These are phyloP conservation scores for Candida sp. DNA, from an alignment of 1,139 yeast species.

Conservation along the genomic window DNA sequence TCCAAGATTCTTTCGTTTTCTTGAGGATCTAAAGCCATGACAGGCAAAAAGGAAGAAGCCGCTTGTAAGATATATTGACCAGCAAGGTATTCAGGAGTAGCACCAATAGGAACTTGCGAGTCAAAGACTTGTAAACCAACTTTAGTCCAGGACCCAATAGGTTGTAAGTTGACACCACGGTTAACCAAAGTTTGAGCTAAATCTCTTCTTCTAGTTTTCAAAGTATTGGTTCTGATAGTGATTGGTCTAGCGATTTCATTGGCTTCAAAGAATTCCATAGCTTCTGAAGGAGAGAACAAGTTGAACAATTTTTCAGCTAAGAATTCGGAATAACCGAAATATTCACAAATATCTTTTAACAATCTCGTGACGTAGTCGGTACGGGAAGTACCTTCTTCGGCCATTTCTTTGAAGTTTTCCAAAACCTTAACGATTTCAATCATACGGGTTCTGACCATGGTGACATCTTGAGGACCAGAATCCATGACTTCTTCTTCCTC, in stretches of 20 bases:
- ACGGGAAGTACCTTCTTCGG: slow-evolving; percentile 86
- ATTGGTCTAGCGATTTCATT: slow-evolving; percentile 96
- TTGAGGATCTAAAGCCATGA: slow-evolving; percentile 95
- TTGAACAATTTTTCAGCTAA: slow-evolving; percentile 92
- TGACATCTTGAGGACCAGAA: slow-evolving; percentile 66
- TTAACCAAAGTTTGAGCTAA: slow-evolving; percentile 93
- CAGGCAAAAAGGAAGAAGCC: slow-evolving; percentile 96
- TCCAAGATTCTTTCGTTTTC: slow-evolving; percentile 93
- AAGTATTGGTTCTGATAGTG: slow-evolving; percentile 94
- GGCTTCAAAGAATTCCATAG: slow-evolving; percentile 97
- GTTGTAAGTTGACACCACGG: slow-evolving; percentile 96
- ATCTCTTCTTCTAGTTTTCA: slow-evolving; percentile 93
- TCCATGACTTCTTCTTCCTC: slow-evolving; percentile 50
- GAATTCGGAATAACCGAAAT: slow-evolving; percentile 95
- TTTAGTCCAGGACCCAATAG: slow-evolving; percentile 97
- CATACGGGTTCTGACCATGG: slow-evolving; percentile 87
- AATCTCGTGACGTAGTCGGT: slow-evolving; percentile 76
- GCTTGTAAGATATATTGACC: slow-evolving; percentile 99
- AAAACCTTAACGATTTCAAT: slow-evolving; percentile 94
- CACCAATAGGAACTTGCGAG: slow-evolving; percentile 98
- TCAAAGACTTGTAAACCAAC: slow-evolving; percentile 97
- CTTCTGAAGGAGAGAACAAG: slow-evolving; percentile 91
- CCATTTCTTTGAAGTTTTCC: slow-evolving; percentile 81
- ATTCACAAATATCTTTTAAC: slow-evolving; percentile 81
- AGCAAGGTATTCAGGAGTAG: slow-evolving; percentile 97